Evolutionary conservation across 2,329 filamentous ascomycete genomes (phyloP).

Genomic region (Monosporascus sp.): DNA sequence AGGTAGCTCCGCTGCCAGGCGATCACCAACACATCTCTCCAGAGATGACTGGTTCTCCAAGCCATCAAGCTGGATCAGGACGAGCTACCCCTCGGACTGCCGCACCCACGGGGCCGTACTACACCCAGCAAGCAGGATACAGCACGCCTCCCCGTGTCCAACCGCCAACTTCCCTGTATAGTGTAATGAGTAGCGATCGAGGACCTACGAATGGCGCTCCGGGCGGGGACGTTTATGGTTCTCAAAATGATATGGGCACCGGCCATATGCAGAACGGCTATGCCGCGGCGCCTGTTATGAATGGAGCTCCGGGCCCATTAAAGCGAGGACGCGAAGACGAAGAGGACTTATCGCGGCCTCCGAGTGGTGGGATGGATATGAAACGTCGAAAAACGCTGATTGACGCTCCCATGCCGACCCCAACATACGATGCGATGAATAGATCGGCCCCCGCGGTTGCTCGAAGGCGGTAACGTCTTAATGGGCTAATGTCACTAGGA

Average conservation of each 20-base stretch:
- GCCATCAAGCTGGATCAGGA: conserved; percentile 73
- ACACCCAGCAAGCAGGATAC: conserved; percentile 63
- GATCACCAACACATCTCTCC: conserved; percentile 74
- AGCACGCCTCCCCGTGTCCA: conserved; percentile 69
- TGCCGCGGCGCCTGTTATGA: conserved; percentile 57
- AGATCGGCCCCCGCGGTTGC: conserved; percentile 41
- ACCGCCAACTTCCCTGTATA: conserved; percentile 77
- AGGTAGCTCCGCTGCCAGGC: conserved; percentile 59
- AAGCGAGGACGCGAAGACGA: conserved; percentile 54
- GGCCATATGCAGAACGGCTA: conserved; percentile 56
- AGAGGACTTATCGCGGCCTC: conserved; percentile 54
- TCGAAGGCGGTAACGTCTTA: conserved; percentile 23
- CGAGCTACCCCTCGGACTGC: conserved; percentile 81
- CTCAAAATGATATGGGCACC: conserved; percentile 53
- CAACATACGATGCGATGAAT: conserved; percentile 45
- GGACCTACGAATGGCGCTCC: conserved; percentile 60
- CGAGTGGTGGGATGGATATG: conserved; percentile 57
- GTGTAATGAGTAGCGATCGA: conserved; percentile 78
- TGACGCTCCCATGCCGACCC: conserved; percentile 48
- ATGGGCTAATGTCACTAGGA: conserved; percentile 1
- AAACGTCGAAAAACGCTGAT: conserved; percentile 78
- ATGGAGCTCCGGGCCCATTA: conserved; percentile 46
- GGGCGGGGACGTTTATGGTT: conserved; percentile 64
- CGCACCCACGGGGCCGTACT: conserved; percentile 66
- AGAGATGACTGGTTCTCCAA: conserved; percentile 77